phyloP scores from a whole-genome alignment of 179 eudicot species.

The Beta corolliflora region DNA sequence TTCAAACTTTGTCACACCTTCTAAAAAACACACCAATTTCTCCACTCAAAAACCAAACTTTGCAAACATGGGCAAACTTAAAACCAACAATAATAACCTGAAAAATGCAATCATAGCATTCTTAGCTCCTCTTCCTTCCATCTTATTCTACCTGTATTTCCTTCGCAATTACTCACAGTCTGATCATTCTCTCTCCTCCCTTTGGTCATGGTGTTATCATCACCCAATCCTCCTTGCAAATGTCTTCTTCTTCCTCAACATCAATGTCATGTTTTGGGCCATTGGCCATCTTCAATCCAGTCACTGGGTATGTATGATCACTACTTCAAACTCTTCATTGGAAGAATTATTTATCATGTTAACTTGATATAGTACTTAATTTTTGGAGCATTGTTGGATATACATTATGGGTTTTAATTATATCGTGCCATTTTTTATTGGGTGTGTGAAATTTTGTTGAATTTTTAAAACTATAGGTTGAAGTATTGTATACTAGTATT shows the following conservation, averaged over 20 bases:
- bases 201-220: conserved; percentile 74
- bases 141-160: conserved; percentile 65
- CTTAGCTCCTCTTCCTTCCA: conserved; percentile 71
- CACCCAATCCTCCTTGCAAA: conserved; percentile 78
- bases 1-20: not conserved
- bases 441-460: too few species aligned
- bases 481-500: too few species aligned
- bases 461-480: too few species aligned
- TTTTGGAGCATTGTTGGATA: too few species aligned
- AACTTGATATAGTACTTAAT: too few species aligned
- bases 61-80: conserved; percentile 20
- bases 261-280: conserved; percentile 76
- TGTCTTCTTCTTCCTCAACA: conserved; percentile 73
- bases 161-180: conserved; percentile 39
- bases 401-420: too few species aligned
- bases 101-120: conserved; percentile 58
- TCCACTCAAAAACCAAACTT: not conserved
- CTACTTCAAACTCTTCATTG: not conserved
- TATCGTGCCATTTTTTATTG: too few species aligned
- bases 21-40: too few species aligned
- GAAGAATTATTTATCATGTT: too few species aligned
- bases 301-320: conserved; percentile 70
- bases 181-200: conserved; percentile 25
- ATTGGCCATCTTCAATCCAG: conserved; percentile 71
- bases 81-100: conserved; percentile 37